These are phyloP conservation scores for Fusarium anguioides DNA, from an alignment of 2,329 filamentous ascomycete species.

Conservation along the genomic window DNA sequence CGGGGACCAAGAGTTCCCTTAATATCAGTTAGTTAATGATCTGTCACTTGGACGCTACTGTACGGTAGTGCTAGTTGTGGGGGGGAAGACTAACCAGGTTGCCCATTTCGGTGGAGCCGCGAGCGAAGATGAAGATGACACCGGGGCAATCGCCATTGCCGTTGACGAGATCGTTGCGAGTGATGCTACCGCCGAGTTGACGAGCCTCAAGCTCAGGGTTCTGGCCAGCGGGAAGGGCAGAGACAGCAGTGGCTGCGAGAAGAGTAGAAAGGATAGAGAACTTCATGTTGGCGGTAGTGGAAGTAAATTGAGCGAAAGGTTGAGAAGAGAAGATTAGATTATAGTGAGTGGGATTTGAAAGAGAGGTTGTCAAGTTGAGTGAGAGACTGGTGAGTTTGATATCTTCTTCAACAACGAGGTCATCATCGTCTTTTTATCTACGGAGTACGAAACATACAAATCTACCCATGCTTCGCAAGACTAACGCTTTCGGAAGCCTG, in stretches of 20 bases:
- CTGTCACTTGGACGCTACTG: background rate
- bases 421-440: constrained; percentile 13
- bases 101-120: constrained; percentile 53
- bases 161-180: constrained; percentile 45
- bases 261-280: constrained; percentile 28
- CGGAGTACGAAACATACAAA: background rate
- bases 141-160: constrained; percentile 49
- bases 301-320: background rate
- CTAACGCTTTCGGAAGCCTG: constrained; percentile 7
- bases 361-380: constrained; percentile 5
- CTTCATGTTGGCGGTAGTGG: constrained; percentile 26
- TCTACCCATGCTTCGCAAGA: constrained; percentile 10
- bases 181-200: constrained; percentile 23
- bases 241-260: constrained; percentile 32
- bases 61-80: background rate
- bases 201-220: constrained; percentile 26
- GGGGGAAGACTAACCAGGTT: constrained; percentile 49
- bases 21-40: constrained; percentile 1
- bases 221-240: constrained; percentile 24
- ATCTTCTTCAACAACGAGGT: background rate
- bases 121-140: constrained; percentile 55
- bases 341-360: constrained; percentile 6
- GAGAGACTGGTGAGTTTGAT: constrained; percentile 16
- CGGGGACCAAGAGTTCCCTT: constrained; percentile 49
- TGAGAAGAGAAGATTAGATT: background rate